Evolutionary conservation across 257 asterid species (phyloP), one percentile per base, ranked within the genome.

Genomic region (Primulina eburnea): DNA sequence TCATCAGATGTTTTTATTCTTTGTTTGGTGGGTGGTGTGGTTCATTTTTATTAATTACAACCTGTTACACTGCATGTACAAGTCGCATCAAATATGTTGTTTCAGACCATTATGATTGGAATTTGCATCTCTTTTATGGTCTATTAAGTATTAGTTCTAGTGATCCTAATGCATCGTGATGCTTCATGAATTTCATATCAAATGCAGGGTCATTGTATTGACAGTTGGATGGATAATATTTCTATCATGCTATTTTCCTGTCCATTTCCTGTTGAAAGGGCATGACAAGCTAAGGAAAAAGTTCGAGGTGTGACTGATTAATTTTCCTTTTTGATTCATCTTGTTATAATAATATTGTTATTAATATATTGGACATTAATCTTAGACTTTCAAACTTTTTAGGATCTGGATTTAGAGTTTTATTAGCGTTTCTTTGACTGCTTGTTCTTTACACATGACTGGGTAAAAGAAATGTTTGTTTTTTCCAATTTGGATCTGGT

Each of bases 241-340:
- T 77, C 95, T 94, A 72, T 86, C 95, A 30, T 87, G 92, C 90
- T 94, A 91, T 80, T 84, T 91, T 77, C 99, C 99, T 29, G 98
- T 94, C 71, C 99, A 94, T 81, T 74, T 85, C 73, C 79, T 91
- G 73, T 82, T 94, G 77, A 94, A 87, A 84, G 98, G 97, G 74
- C 85, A 92, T 47, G 97, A 94, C 63, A 89, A 89, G 73, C 71
- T 91, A 77, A 85, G 95, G 78, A 83, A 88, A 79, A 88, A 81
- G 73, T 74, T 94, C 67, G 99, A 94, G 99, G 99, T 94, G 79
- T 62, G 79, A 40, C 26, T 56, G n/a, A 71, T 69, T 69, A 55
- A 60, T 61, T 62, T 70, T 73, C 38, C 55, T 57, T 30, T 34
- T 69, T 37, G 4, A 30, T 1, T 20, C 38, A 24, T 10, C 7